These are phyloP conservation scores for Pilatotrama ljubarskyi DNA, from an alignment of 768 basidiomycete genomes.

Conservation along the genomic window DNA sequence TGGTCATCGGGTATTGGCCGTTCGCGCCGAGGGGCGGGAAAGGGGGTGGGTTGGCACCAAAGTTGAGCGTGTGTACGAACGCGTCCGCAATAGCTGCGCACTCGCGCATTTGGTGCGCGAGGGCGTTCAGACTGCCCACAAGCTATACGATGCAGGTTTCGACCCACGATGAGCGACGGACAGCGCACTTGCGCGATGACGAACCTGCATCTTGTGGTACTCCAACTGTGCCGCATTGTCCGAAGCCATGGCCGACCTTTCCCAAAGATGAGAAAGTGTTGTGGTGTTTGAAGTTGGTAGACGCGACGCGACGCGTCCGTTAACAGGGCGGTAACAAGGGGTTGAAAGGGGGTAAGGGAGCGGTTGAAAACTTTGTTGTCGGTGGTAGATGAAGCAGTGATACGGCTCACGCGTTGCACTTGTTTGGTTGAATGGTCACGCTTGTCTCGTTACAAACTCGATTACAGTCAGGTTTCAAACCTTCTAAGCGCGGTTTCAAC, in stretches of 20 bases:
- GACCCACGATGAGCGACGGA: constrained; percentile 1
- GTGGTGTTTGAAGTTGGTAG: constrained; percentile 8
- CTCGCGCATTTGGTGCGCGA: constrained; percentile 65
- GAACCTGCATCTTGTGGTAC: constrained; percentile 32
- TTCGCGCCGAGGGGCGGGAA: constrained; percentile 11
- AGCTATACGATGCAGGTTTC: constrained; percentile 41
- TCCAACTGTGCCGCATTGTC: constrained; percentile 31
- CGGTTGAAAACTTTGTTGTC: constrained; percentile 38
- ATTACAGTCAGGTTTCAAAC: constrained; percentile 14
- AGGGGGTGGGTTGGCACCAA: constrained; percentile 28
- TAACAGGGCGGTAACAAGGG: constrained; percentile 23
- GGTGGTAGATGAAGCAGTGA: constrained; percentile 30
- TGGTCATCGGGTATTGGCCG: constrained; percentile 22
- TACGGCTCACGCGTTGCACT: constrained; percentile 21
- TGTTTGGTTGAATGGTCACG: constrained; percentile 31
- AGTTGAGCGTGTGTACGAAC: constrained; percentile 51
- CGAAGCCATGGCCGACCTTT: constrained; percentile 14
- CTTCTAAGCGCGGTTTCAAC: constrained; percentile 9
- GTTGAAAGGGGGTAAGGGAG: constrained; percentile 40
- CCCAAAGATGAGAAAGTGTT: neutral
- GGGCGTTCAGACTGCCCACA: constrained; percentile 49
- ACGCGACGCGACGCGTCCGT: constrained; percentile 31
- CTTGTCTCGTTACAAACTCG: constrained; percentile 19
- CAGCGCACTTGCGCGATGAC: constrained; percentile 13
- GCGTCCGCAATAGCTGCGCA: constrained; percentile 61